Percentiles rank a stretch among this genome's conserved stretches.
Evolutionary conservation across 208 protist species (phyloP).

Genomic region (Acanthamoeba healyi): DNA sequence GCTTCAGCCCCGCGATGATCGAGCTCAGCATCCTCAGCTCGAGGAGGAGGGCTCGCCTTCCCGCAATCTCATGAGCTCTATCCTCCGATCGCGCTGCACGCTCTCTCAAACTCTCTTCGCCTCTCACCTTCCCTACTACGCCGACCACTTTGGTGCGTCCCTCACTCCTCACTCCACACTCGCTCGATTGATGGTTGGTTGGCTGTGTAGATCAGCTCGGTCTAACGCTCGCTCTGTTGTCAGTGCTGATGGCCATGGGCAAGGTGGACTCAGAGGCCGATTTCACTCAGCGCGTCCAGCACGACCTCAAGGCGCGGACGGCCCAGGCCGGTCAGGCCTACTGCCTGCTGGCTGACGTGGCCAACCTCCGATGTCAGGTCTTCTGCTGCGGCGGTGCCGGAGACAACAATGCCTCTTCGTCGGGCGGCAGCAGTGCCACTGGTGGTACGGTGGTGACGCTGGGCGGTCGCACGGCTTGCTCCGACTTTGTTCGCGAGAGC

Average conservation of each 20-base stretch:
- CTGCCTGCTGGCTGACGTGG: constrained; percentile 35
- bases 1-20: background rate
- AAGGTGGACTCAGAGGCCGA: constrained; percentile 12
- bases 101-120: constrained; percentile 1
- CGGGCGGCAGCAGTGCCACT: background rate
- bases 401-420: background rate
- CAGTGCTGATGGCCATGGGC: constrained; percentile 30
- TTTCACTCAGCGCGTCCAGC: constrained; percentile 17
- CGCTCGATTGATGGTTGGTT: background rate
- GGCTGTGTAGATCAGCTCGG: background rate
- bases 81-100: background rate
- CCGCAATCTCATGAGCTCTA: background rate
- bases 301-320: constrained; percentile 17
- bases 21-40: background rate
- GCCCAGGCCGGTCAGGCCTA: constrained; percentile 24
- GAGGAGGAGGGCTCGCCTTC: too few relatives aligned
- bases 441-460: background rate
- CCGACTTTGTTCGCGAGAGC: constrained; percentile 24
- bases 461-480: background rate
- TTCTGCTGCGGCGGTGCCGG: background rate
- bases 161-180: background rate
- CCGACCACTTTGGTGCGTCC: constrained; percentile 4
- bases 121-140: constrained; percentile 15
- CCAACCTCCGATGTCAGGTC: constrained; percentile 14
- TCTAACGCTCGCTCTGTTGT: background rate